Evolutionary conservation across 2,329 filamentous ascomycete genomes (phyloP).

Genomic region (Cytospora paraplurivora): DNA sequence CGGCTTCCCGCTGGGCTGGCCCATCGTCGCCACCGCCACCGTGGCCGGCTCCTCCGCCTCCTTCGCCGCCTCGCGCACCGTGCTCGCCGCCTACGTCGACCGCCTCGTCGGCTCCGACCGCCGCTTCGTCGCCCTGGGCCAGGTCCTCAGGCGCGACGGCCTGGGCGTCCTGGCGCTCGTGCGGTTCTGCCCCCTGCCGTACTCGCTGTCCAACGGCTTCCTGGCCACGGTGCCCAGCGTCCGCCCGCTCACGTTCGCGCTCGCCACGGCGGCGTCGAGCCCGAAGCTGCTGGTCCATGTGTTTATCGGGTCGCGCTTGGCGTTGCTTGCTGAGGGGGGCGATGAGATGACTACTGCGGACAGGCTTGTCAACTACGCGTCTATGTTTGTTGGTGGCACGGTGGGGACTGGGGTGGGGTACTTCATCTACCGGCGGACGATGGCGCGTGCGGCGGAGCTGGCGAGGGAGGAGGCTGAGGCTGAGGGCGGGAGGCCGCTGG

Average conservation of each 20-base stretch:
- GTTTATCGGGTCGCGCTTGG: constrained; percentile 86
- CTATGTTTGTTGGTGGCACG: constrained; percentile 71
- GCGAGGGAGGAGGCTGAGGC: constrained; percentile 48
- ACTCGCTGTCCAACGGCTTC: constrained; percentile 90
- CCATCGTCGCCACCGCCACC: constrained; percentile 77
- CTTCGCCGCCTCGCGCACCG: constrained; percentile 77
- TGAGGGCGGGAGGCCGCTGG: constrained; percentile 24
- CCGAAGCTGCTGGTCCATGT: constrained; percentile 91
- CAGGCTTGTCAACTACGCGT: constrained; percentile 80
- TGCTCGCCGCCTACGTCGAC: constrained; percentile 78
- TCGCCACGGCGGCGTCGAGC: constrained; percentile 74
- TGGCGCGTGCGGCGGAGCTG: constrained; percentile 63
- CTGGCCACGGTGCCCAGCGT: constrained; percentile 93
- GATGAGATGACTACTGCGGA: constrained; percentile 79
- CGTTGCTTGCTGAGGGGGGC: constrained; percentile 77
- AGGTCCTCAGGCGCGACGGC: constrained; percentile 89
- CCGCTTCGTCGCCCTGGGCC: constrained; percentile 82
- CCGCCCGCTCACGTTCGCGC: constrained; percentile 70
- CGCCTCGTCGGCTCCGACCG: constrained; percentile 79
- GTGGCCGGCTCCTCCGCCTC: constrained; percentile 75
- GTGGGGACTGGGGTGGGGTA: constrained; percentile 77
- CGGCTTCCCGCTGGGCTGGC: constrained; percentile 69
- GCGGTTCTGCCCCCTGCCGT: constrained; percentile 87
- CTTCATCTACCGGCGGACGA: constrained; percentile 78
- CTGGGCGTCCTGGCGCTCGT: constrained; percentile 89